Conservation (phyloP, 2,329 filamentous ascomycete genomes). For the Fusarium albosuccineum region DNA sequence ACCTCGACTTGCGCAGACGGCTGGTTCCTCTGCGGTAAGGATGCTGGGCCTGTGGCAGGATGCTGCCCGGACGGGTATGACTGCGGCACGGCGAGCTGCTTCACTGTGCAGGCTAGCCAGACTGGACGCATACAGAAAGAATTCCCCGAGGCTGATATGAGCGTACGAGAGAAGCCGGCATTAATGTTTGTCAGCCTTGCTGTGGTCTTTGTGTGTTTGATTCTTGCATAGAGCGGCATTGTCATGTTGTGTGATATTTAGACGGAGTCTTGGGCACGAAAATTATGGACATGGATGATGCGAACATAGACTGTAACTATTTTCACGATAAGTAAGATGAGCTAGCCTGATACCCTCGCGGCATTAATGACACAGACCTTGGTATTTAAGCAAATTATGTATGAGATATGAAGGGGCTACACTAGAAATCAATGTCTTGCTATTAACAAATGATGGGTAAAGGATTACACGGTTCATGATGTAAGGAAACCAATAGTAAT, state of each 20-base stretch:
- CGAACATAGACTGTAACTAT: conserved; percentile 23
- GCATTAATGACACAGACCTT: conserved; percentile 1
- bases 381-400: background rate
- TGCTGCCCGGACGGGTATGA: conserved; percentile 86
- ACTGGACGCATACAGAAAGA: conserved; percentile 71
- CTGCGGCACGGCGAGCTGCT: conserved; percentile 81
- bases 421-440: background rate
- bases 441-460: background rate
- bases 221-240: conserved; percentile 16
- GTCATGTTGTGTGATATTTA: conserved; percentile 4
- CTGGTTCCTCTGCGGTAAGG: conserved; percentile 78
- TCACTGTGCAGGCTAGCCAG: conserved; percentile 63
- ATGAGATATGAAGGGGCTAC: background rate
- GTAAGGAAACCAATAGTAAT: no score
- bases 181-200: conserved; percentile 22
- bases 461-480: no score
- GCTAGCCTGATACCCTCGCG: conserved; percentile 29
- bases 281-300: conserved; percentile 2
- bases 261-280: conserved; percentile 14
- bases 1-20: conserved; percentile 76
- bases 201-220: conserved; percentile 12
- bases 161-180: conserved; percentile 15
- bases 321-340: conserved; percentile 16
- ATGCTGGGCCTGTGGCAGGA: conserved; percentile 74
- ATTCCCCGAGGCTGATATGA: conserved; percentile 52